Base-by-base conservation (phyloP, 2,329 filamentous ascomycete species). In the Verticillium tricorpus region DNA sequence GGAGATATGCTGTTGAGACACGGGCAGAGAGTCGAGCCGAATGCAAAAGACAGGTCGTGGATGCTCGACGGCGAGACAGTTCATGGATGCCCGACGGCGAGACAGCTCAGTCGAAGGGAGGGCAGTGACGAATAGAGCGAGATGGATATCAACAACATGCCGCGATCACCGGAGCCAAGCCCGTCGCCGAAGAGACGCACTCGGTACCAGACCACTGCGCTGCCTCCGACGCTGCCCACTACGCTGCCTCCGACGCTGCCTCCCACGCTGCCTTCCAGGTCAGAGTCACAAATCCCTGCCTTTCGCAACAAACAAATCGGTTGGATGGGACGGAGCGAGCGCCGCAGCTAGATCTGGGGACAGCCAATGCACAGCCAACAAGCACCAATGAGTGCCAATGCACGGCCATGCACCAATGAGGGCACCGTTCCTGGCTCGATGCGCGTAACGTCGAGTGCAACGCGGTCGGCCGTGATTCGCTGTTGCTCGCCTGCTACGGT, bases 371-470 rank as follows among this genome's bases (percentile, higher is more conserved):
- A 25, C 25, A 25, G 25, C 25, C 25, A 25, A 25, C 4, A 4
- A 2, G 4, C 25, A 25, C 25, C 25, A 25, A 25, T 25, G 25
- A 25, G 25, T 4, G 25, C 25, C 25, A 25, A 25, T 25, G 25
- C 25, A 57, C 3, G 22, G 56, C 56, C n/a, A n/a, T n/a, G n/a
- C n/a, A n/a, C n/a, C 56, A 58, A 58, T 58, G 34, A 31, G 7
- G 56, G n/a, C 5, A 12, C 56, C 31, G 56, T 58, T 58, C 56
- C 56, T 58, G 56, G 56, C 28, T 35, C 37, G 37, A 40, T 40
- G 37, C 37, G 37, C 37, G 37, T 40, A 40, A 40, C 19, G 37
- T 40, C 37, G 15, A 40, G 37, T 40, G 35, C 34, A 31, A 40
- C n/a, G 56, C 17, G 56, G 12, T 28, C 34, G 34, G 19, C 19